Evolutionary conservation across 352 stramenopile species (phyloP), one percentile per base, ranked within the genome.

Genomic region (Phytophthora macrochlamydospora): DNA sequence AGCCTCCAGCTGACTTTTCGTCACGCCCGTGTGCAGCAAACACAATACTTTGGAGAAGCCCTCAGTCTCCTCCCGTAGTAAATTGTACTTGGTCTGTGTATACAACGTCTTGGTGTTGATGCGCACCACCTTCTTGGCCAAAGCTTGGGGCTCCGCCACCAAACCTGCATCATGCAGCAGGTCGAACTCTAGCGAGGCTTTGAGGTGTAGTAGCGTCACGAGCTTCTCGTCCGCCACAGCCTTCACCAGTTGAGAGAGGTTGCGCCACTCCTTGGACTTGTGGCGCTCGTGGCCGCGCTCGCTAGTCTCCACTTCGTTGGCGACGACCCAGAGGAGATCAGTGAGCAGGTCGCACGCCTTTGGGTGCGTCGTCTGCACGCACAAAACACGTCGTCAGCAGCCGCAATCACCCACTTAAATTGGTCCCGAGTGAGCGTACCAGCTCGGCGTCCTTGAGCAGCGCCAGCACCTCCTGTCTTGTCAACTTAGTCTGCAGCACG

Each of bases 31-130:
- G 56, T 95, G 85, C 50, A 96, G 68, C 46, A 96, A 62, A 65
- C 72, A 79, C 30, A 99, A 56, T 49, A 99, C 79, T 62, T 99
- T 99, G 8, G 94, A 82, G 71, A 97, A 99, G 0, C 97, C 97
- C 70, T 99, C 97, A 35, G 90, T 98, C 78, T 99, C 96, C 73
- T 99, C 97, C 13, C 89, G 89, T 30, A 98, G 78, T 38, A 99
- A 71, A 70, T 99, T 99, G 71, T 98, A 99, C 75, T 98, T 98
- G 74, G 95, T 86, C 73, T 99, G 97, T 33, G 90, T 92, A 68
- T 99, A 99, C 59, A 93, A 75, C 31, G 79, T 93, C 68, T 93
- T 93, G 44, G 87, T 95, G 64, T 95, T 95, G 56, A 93, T 90
- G 18, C 87, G 85, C 24, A 95, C 69, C 71, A 92, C 75, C 59